Percentiles rank a stretch among this genome's conserved stretches.
Conservation (phyloP, 2,329 filamentous ascomycete genomes). For the Colletotrichum truncatum region DNA sequence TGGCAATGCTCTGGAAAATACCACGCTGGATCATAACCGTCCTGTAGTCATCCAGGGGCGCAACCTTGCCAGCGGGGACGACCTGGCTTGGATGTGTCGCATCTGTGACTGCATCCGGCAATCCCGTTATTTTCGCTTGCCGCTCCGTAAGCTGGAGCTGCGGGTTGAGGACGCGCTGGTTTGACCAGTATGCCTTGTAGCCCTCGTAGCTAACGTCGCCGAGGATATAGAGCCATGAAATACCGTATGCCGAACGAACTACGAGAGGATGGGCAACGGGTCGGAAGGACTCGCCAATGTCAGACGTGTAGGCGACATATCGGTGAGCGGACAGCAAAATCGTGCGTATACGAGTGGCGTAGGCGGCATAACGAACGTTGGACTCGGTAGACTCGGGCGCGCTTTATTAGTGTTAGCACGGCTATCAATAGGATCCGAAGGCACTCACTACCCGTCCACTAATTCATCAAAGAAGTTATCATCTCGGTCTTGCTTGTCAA, state of each 20-base stretch:
- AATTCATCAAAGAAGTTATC: conserved; percentile 82
- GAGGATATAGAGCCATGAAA: conserved; percentile 92
- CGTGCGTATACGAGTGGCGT: conserved; percentile 85
- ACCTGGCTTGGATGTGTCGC: conserved; percentile 11
- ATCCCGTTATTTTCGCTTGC: conserved; percentile 58
- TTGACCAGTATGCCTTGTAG: conserved; percentile 92
- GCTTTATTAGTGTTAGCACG: conserved; percentile 49
- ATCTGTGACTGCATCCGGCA: conserved; percentile 35
- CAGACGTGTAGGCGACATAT: conserved; percentile 96
- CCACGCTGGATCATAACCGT: conserved; percentile 91
- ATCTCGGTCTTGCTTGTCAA: conserved; percentile 68
- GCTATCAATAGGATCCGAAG: conserved; percentile 17
- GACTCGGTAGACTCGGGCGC: conserved; percentile 84
- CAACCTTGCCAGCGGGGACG: conserved; percentile 51
- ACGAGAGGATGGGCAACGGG: conserved; percentile 88
- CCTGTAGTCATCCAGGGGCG: conserved; percentile 88
- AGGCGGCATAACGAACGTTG: conserved; percentile 90
- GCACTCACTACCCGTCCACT: conserved; percentile 79
- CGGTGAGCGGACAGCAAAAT: conserved; percentile 91
- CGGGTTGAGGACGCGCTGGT: conserved; percentile 79
- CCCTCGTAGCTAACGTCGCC: conserved; percentile 94
- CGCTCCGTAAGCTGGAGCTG: conserved; percentile 63
- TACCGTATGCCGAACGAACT: conserved; percentile 83
- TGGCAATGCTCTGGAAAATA: conserved; percentile 89
- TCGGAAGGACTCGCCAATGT: conserved; percentile 96